Conservation (phyloP, 176 grass and related monocot genomes). For the Carex myosuroides region DNA sequence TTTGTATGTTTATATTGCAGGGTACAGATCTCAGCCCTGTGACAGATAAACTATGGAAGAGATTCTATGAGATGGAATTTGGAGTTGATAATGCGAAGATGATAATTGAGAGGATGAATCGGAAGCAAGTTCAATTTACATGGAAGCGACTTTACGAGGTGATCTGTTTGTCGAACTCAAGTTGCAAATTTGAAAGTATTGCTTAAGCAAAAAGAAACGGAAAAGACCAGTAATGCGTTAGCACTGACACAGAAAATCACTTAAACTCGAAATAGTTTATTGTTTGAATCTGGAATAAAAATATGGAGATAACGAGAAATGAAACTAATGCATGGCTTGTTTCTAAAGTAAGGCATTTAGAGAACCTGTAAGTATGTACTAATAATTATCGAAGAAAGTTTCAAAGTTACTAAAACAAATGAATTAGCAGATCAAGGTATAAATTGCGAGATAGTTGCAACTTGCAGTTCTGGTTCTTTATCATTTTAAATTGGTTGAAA, state of each 20-base stretch:
- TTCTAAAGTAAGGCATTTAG: neutral
- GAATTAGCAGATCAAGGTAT: neutral
- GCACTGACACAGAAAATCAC: neutral
- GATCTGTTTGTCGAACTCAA: neutral
- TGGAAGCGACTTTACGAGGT: conserved; percentile 43
- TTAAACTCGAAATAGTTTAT: neutral
- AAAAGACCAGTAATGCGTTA: neutral
- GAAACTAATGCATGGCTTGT: neutral
- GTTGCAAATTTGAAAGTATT: neutral
- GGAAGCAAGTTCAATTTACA: conserved; percentile 29
- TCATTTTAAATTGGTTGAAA: neutral
- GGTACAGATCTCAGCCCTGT: conserved; percentile 41
- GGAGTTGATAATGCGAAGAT: conserved; percentile 28
- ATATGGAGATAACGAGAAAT: neutral
- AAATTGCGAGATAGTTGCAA: neutral
- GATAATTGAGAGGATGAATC: conserved; percentile 34
- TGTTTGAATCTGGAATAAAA: neutral
- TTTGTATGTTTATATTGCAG: conserved; percentile 24
- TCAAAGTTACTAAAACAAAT: neutral
- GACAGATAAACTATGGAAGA: conserved; percentile 44
- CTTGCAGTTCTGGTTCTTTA: neutral
- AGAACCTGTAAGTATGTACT: neutral
- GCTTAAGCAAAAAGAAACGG: neutral
- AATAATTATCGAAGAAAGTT: neutral
- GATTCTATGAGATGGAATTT: conserved; percentile 43